phyloP scores from a whole-genome alignment of 805 yeast genomes.

The Candida andamanensis region DNA sequence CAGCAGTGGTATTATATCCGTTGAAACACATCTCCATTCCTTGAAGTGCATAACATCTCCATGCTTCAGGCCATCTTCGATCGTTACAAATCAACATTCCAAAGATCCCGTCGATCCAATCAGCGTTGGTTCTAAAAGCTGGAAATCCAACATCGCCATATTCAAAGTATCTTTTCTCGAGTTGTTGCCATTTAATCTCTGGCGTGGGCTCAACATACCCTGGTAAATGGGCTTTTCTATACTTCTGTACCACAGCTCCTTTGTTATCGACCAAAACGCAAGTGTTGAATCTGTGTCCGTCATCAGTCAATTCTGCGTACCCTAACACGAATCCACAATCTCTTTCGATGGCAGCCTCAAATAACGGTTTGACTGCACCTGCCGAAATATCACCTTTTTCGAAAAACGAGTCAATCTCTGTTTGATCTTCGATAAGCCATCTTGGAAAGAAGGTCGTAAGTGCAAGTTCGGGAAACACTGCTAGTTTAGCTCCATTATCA shows the following conservation, averaged over 20 bases:
- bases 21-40: conserved; percentile 35
- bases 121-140: conserved; percentile 28
- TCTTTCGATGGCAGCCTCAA: conserved; percentile 23
- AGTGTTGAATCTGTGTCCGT: conserved; percentile 31
- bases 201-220: conserved; percentile 32
- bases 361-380: conserved; percentile 23
- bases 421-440: conserved; percentile 27
- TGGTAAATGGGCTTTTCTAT: conserved; percentile 35
- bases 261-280: conserved; percentile 25
- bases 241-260: conserved; percentile 23
- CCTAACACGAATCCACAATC: conserved; percentile 29
- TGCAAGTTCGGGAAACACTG: conserved; percentile 33
- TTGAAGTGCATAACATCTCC: conserved; percentile 35
- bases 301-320: conserved; percentile 34
- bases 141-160: conserved; percentile 33
- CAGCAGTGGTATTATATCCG: conserved; percentile 33
- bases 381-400: conserved; percentile 30
- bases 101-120: conserved; percentile 30
- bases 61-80: conserved; percentile 40
- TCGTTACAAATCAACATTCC: conserved; percentile 38
- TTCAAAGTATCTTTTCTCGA: conserved; percentile 34
- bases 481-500: conserved; percentile 24
- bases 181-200: conserved; percentile 27
- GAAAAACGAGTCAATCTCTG: conserved; percentile 29
- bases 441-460: conserved; percentile 34